Evolutionary conservation across 1,139 yeast species (phyloP), one percentile per base, ranked within the genome.

Genomic region (Kodamaea alishanica): DNA sequence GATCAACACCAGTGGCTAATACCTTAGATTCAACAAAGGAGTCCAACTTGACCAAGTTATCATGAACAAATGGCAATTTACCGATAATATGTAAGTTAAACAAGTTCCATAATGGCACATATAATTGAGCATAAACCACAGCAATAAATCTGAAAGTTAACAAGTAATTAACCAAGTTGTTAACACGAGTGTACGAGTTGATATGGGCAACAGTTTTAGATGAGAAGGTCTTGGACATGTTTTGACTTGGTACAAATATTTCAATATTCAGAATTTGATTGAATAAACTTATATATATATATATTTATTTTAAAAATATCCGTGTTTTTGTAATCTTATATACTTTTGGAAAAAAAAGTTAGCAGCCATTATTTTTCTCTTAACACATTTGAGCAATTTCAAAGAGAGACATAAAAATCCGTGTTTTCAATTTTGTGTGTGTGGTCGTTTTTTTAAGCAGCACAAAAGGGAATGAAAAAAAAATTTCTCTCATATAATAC

Each of bases 161-260:
- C 36, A 60, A 44, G 44, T 46, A 63, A 25, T 52, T 46, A 33
- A 49, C 48, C 15, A 55, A 35, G 22, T 52, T 43, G 35, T 59
- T 46, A 30, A 70, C 61, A 15, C 56, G 43, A 7, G 65, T 48
- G 54, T 70, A 70, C 2, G 65, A 55, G 38, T 51, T 49, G 38
- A 70, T 40, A 49, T 70, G 75, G 32, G 53, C 46, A 30, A 65
- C 37, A n/a, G 71, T 49, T 48, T 63, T 60, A 36, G 75, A 69
- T 36, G 59, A 48, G 50, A 63, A 63, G 24, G 50, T 41, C 46
- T 50, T 52, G 40, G 45, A 38, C 45, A 36, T 42, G 12, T 8
- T 42, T 26, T 9, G 10, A 26, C 10, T 9, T 26, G 28, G 4
- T 26, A 26, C 4, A 26, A 26, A 26, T 26, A 26, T 26, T n/a